These are phyloP conservation scores for Phytophthora sojae DNA, from an alignment of 352 stramenopile species.

Conservation along the genomic window DNA sequence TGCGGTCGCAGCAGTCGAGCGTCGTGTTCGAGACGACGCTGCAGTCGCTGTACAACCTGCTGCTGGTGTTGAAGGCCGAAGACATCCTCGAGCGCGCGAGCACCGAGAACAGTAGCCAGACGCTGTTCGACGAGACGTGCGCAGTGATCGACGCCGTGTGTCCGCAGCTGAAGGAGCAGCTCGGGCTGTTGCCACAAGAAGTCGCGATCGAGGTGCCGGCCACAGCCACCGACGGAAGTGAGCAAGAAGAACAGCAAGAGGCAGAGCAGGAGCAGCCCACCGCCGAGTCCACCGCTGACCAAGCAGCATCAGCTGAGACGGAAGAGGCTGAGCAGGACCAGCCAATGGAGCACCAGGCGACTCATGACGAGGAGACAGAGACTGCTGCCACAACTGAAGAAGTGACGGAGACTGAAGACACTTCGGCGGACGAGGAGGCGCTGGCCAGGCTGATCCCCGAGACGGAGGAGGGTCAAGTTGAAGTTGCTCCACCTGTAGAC, in stretches of 20 bases:
- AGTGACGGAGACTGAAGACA: not conserved
- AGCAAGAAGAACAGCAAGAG: not conserved
- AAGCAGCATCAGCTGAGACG: not conserved
- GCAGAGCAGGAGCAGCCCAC: constrained; percentile 6
- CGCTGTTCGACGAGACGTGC: constrained; percentile 75
- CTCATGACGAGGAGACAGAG: constrained; percentile 14
- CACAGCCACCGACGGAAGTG: constrained; percentile 17
- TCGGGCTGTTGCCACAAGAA: constrained; percentile 61
- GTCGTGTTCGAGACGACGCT: constrained; percentile 88
- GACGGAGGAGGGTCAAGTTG: constrained; percentile 17
- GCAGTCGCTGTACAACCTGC: constrained; percentile 87
- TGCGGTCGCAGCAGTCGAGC: constrained; percentile 47
- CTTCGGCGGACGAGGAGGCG: constrained; percentile 28
- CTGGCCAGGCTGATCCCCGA: constrained; percentile 30
- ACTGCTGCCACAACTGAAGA: not conserved
- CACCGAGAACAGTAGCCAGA: constrained; percentile 50
- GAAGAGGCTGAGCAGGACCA: constrained; percentile 13
- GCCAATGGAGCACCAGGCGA: not conserved
- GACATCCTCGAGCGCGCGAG: constrained; percentile 68
- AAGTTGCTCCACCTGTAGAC: constrained; percentile 27
- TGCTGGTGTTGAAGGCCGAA: constrained; percentile 85
- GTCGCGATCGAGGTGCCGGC: constrained; percentile 27
- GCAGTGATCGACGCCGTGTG: constrained; percentile 78
- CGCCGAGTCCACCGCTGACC: constrained; percentile 2
- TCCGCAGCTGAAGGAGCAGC: constrained; percentile 80